A percentile compares a stretch with the other conserved stretches of the same genome.
phyloP scores from a whole-genome alignment of 2,329 filamentous ascomycete species.

The Phyllosticta paracitricarpa region DNA sequence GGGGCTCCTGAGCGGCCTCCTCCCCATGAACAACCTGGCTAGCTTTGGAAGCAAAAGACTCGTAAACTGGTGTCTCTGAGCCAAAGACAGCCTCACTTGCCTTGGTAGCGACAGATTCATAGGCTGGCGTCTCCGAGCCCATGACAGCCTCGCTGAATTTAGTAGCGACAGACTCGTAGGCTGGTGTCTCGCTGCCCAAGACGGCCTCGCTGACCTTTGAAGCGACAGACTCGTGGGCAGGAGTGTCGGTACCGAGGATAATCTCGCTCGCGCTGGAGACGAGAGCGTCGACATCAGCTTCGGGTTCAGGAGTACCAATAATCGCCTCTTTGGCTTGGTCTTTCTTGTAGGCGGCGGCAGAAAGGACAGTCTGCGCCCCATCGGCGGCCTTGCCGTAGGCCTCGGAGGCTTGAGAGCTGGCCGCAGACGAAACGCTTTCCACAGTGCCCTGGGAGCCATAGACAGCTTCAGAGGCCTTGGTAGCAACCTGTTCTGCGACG shows the following conservation, averaged over 20 bases:
- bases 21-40: slow-evolving; percentile 17
- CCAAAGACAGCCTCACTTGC: slow-evolving; percentile 38
- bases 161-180: slow-evolving; percentile 29
- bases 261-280: slow-evolving; percentile 34
- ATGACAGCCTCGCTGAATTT: slow-evolving; percentile 12
- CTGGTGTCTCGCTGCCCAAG: slow-evolving; percentile 39
- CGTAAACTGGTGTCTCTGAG: slow-evolving; percentile 41
- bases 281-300: slow-evolving; percentile 18
- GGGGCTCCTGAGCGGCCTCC: slow-evolving; percentile 11
- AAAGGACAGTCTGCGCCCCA: slow-evolving; percentile 15
- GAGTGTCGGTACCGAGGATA: slow-evolving; percentile 34
- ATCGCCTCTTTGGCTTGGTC: slow-evolving; percentile 17
- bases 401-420: slow-evolving; percentile 15
- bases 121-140: slow-evolving; percentile 14
- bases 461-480: slow-evolving; percentile 24
- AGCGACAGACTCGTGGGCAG: slow-evolving; percentile 35
- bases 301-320: slow-evolving; percentile 13
- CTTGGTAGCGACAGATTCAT: slow-evolving; percentile 15
- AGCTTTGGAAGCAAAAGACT: slow-evolving; percentile 18
- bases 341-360: slow-evolving; percentile 15
- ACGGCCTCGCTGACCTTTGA: slow-evolving; percentile 38
- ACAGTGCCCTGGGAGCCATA: slow-evolving; percentile 9
- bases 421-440: slow-evolving; percentile 27
- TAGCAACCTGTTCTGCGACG: slow-evolving; percentile 23
- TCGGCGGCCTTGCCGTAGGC: slow-evolving; percentile 12